phyloP scores from a whole-genome alignment of 148 eudicot genomes.

The Spergularia bocconei region DNA sequence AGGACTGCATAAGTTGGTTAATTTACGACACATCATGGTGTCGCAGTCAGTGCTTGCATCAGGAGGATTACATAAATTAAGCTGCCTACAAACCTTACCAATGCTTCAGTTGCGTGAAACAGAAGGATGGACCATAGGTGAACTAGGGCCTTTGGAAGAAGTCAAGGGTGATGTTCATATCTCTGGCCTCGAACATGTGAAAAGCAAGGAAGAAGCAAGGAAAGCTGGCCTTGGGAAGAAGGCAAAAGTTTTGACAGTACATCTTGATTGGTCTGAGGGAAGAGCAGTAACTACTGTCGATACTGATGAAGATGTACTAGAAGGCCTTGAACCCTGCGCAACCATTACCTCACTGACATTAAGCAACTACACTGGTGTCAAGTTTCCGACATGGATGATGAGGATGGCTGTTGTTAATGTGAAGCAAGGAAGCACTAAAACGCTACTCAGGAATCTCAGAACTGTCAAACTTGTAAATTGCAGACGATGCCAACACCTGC shows the following conservation, averaged over 20 bases:
- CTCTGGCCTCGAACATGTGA: constrained; percentile 17
- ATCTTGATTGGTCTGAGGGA: neutral
- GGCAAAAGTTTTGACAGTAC: neutral
- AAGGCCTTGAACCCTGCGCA: neutral
- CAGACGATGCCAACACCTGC: neutral
- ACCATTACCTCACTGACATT: neutral
- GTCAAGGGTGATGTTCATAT: constrained; percentile 5
- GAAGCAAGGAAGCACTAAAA: neutral
- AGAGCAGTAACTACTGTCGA: neutral
- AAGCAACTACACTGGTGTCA: neutral
- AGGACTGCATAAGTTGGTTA: constrained; percentile 8
- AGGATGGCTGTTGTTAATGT: neutral
- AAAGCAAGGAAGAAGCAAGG: constrained; percentile 13
- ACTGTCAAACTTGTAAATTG: neutral
- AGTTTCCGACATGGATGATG: neutral
- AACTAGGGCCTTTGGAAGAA: constrained; percentile 10
- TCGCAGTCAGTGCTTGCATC: neutral
- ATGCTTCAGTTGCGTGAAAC: neutral
- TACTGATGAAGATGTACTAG: neutral
- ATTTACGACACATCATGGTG: constrained; percentile 10
- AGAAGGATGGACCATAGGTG: constrained; percentile 17
- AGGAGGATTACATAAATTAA: constrained; percentile 13
- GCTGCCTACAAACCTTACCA: constrained; percentile 22
- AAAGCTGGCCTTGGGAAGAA: constrained; percentile 10
- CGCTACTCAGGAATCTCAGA: neutral